Conservation (phyloP, 2,329 filamentous ascomycete species). For the Penicillium glabrum region DNA sequence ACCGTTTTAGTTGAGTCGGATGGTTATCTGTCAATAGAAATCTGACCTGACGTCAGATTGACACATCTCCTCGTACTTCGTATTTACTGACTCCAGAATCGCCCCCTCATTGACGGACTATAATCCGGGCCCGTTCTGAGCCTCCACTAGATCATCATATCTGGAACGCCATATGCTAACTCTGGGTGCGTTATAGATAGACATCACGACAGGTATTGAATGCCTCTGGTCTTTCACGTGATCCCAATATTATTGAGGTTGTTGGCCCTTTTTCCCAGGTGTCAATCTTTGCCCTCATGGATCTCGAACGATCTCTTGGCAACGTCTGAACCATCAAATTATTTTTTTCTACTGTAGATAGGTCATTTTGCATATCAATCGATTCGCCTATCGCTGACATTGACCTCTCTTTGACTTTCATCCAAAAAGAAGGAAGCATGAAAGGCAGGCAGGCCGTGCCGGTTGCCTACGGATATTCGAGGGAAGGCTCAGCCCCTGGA, state of each 20-base stretch:
- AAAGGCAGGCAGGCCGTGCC: not conserved
- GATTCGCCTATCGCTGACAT: too few species aligned
- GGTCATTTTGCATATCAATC: too few species aligned
- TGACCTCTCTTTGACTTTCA: too few species aligned
- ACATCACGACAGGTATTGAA: not conserved
- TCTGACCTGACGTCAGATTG: constrained; percentile 4
- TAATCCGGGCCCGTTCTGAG: not conserved
- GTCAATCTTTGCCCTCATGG: not conserved
- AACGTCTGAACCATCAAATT: not conserved
- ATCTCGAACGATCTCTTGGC: not conserved
- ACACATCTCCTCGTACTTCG: not conserved
- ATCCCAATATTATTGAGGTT: too few species aligned
- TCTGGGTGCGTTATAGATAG: not conserved
- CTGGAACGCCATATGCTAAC: not conserved
- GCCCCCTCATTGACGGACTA: not conserved
- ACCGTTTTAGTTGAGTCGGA: not conserved
- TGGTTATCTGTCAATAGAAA: not conserved
- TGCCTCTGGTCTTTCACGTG: not conserved
- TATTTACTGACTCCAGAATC: not conserved
- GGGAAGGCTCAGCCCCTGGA: not conserved
- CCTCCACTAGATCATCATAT: too few species aligned
- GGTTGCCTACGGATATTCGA: not conserved
- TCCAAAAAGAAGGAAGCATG: too few species aligned
- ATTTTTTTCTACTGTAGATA: not conserved
- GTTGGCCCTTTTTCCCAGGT: not conserved